Base-by-base conservation (phyloP, 2,329 filamentous ascomycete genomes). In the Calonectria fujianensis region DNA sequence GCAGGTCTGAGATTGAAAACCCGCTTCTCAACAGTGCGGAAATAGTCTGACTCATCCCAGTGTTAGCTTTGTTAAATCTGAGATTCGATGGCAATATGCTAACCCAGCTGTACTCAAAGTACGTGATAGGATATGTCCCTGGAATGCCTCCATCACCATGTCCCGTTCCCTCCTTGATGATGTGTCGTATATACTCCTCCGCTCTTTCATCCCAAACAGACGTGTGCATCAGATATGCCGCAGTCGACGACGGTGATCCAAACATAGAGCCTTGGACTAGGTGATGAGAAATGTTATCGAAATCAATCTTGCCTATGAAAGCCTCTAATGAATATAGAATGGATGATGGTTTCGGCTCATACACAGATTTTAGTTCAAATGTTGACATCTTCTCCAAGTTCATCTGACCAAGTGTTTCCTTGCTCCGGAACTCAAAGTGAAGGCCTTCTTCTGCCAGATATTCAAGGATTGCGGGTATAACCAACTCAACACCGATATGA, bases 231-330 rank as follows among this genome's bases (percentile, higher is more conserved):
- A 51, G 48, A 27, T 51, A 51, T 51, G 48, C 48, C 7, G 48
- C 48, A 51, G 48, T 51, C 11, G 48, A 24, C 18, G 48, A 51
- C 27, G 48, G 48, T 27, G 48, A 51, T 51, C n/a, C n/a, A 13
- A 51, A n/a, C 48, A 51, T 51, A 13, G 6, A 51, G 11, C 48
- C 24, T 18, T 51, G 20, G 24, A 51, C 27, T 27, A 51, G 20
- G 48, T 51, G 48, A 51, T 51, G 48, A 27, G 20, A 24, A 51
- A 51, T n/a, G n/a, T 51, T 51, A n/a, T 51, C 48, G n/a, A 51
- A 51, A 10, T 51, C 48, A 29, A 51, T 51, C 48, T 51, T 51
- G 4, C 48, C 48, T 8, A 51, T 51, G 48, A 51, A 51, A 24
- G 48, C 48, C n/a, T 51, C 48, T n/a, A 51, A 51, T 10, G 48